Evolutionary conservation across 2,329 filamentous ascomycete species (phyloP).

Genomic region (Pseudomassariella vexata): DNA sequence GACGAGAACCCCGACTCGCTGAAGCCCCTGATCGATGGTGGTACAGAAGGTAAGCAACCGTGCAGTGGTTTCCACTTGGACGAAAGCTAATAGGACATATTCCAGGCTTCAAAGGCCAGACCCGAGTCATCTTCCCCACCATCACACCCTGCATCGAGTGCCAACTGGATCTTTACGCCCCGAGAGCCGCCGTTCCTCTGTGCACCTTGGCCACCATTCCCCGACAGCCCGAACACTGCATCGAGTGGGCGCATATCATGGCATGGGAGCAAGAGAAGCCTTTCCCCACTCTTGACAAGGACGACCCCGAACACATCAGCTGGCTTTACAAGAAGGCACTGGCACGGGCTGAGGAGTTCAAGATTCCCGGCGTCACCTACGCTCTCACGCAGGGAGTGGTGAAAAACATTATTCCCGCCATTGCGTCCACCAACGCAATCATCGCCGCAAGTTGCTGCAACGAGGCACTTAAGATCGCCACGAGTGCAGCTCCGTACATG

Average conservation of each 20-base stretch:
- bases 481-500: constrained; percentile 72
- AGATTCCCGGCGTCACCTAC: constrained; percentile 89
- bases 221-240: constrained; percentile 93
- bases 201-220: constrained; percentile 96
- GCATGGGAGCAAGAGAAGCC: constrained; percentile 87
- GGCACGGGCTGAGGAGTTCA: constrained; percentile 76
- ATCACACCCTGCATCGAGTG: constrained; percentile 97
- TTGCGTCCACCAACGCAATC: constrained; percentile 95
- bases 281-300: constrained; percentile 83
- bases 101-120: constrained; percentile 99
- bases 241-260: constrained; percentile 98
- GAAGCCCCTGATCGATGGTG: constrained; percentile 93
- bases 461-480: constrained; percentile 92
- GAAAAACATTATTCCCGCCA: constrained; percentile 98
- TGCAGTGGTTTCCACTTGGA: too few relatives aligned
- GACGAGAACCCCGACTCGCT: constrained; percentile 74
- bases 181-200: constrained; percentile 91
- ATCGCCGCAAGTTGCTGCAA: constrained; percentile 95
- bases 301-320: constrained; percentile 94
- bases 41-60: constrained; percentile 84
- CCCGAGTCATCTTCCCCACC: constrained; percentile 84
- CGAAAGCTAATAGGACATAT: too few relatives aligned
- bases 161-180: constrained; percentile 96
- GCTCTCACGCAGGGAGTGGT: constrained; percentile 94
- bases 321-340: constrained; percentile 90